Base-by-base conservation (phyloP, 1,284 basidiomycete species). In the Vanrija humicola region DNA sequence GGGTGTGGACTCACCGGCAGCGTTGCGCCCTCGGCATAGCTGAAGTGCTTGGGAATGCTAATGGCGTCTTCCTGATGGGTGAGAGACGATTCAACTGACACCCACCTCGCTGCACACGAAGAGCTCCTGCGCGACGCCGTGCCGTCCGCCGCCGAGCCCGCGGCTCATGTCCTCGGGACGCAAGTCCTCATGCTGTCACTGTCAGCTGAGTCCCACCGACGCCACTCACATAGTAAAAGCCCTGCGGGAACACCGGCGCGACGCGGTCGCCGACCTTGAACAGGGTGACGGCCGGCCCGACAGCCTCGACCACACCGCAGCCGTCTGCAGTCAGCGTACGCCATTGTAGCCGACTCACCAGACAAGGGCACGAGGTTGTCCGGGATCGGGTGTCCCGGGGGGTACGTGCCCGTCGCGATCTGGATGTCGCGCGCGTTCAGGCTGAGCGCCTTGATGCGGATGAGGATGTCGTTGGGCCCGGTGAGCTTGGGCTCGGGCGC, bases 231-330 rank as follows among this genome's bases (percentile, higher is more conserved):
- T 64, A 70, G 52, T 77, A 69, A 50, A 70, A 68, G 0, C 67
- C 66, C 50, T 67, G 67, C 12, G 67, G 60, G 46, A 73, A 69
- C 8, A 71, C 58, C 0, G 70, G 65, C 10, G 64, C 62, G 9
- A 75, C 74, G 29, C 67, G 54, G 56, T 79, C 77, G 6, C 77
- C 78, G 7, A 69, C 61, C 54, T 71, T 74, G 62, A 76, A 73
- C 5, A 65, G 50, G 2, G 62, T 64, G 5, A 78, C 77, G 2
- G 56, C 59, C 1, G 47, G 43, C 2, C 77, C 78, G 7, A 76
- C 67, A 18, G 67, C 66, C 16, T 74, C 68, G 19, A 79, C 68
- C 6, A 74, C 65, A n/a, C 77, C 78, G 3, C 70, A 66, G 0
- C 75, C 76, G 56, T 79, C 78, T 65, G 54, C 38, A n/a, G 12